These are phyloP conservation scores for Tuctoria greenei DNA, from an alignment of 176 grass and related monocot genomes.

Conservation along the genomic window DNA sequence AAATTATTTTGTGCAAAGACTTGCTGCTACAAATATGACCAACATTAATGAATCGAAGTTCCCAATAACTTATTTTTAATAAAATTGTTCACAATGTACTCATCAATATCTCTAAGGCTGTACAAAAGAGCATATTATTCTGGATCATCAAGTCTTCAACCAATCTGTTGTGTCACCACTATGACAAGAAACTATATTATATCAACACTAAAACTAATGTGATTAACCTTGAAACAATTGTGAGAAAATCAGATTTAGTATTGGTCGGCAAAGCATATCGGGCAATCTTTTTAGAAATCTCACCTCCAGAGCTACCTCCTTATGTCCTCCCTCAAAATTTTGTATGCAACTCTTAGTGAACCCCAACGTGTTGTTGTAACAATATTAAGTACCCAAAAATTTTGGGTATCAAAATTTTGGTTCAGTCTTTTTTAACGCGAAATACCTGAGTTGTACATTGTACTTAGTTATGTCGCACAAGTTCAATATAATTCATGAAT, in stretches of 20 bases:
- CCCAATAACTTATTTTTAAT: background rate
- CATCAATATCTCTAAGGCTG: background rate
- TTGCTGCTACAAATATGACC: background rate
- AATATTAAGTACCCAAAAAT: no score
- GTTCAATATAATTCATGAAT: no score
- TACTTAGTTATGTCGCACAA: no score
- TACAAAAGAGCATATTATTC: background rate
- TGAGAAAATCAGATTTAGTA: background rate
- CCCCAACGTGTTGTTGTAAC: no score
- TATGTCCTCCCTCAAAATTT: conserved; percentile 62
- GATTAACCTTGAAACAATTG: background rate
- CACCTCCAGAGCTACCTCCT: conserved; percentile 73
- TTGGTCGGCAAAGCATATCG: background rate
- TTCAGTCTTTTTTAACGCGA: no score
- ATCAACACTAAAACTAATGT: background rate
- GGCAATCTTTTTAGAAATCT: background rate
- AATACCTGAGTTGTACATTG: no score
- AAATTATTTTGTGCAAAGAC: conserved; percentile 5
- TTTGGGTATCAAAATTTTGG: no score
- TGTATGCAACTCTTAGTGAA: conserved; percentile 74
- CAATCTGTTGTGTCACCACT: background rate
- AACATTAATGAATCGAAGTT: background rate
- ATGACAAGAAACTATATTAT: background rate
- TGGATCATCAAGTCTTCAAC: background rate
- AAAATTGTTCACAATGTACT: background rate